Evolutionary conservation across 768 basidiomycete species (phyloP), one percentile per base, ranked within the genome.

Genomic region (Mycena rosella): DNA sequence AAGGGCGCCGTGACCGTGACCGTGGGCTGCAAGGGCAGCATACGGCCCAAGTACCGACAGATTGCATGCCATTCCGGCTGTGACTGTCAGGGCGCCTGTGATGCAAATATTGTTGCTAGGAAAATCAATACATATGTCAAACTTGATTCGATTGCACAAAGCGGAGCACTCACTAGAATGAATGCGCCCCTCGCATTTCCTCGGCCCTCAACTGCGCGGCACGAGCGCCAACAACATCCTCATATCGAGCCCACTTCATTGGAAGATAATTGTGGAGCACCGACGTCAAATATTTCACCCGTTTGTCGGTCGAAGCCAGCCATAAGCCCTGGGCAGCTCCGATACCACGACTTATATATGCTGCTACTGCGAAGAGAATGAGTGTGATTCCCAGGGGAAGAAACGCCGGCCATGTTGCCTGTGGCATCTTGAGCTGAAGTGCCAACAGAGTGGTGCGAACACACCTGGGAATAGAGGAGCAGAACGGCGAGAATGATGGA

Each of bases 331-430:
- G 67, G 2, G 67, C 61, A 0, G 40, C 61, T 9, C 55, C 61
- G 5, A 68, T 30, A 2, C 67, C 67, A 6, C 30, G 49, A 32
- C 67, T 68, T 1, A 63, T 32, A n/a, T 61, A 49, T 18, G 45
- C 67, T 7, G 67, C 45, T 5, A 49, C 32, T 3, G 18, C n/a
- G 18, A 63, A 24, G 3, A 68, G 29, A 0, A 57, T 14, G n/a
- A 54, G 1, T 10, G 56, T 68, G 40, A 68, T 68, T 2, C 18
- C 61, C 8, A 68, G 51, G 1, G 67, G 67, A 17, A 68, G 29
- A n/a, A 68, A 58, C 1, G 67, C 29, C 20, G 67, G 38, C 67
- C 67, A 68, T 20, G 67, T 68, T 9, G 67, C 61, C 61, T 64
- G 17, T 13, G 11, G 5, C 30, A 38, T 3, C 13, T 36, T 61